Conservation (phyloP, 805 yeast genomes). For the Ogataea dorogensis region DNA sequence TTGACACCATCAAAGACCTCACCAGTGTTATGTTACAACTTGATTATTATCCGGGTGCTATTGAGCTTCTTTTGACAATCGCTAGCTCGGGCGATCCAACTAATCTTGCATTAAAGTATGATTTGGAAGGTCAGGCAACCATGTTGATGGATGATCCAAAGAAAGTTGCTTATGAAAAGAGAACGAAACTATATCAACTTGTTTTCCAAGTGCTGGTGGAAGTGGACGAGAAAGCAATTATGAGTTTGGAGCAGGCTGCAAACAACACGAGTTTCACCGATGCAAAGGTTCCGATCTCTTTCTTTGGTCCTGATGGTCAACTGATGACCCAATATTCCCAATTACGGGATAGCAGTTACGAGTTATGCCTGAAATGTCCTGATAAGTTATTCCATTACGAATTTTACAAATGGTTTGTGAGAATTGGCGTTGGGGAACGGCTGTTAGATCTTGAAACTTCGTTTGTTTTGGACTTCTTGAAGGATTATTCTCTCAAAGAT, state of each 20-base stretch:
- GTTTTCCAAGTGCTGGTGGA: conserved; percentile 73
- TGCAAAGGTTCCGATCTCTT: conserved; percentile 20
- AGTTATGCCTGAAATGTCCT: conserved; percentile 64
- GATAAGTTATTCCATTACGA: conserved; percentile 91
- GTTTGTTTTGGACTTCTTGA: conserved; percentile 72
- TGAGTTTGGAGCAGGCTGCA: conserved; percentile 33
- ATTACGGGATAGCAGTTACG: conserved; percentile 70
- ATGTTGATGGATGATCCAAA: conserved; percentile 47
- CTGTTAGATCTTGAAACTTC: conserved; percentile 80
- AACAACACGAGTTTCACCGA: conserved; percentile 13
- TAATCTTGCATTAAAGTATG: conserved; percentile 55
- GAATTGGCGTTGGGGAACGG: conserved; percentile 72
- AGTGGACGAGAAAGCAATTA: conserved; percentile 63
- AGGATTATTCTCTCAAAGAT: conserved; percentile 60
- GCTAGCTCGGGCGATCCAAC: conserved; percentile 68
- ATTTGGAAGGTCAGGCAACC: conserved; percentile 37
- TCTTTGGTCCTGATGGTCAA: conserved; percentile 33
- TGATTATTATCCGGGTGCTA: conserved; percentile 80
- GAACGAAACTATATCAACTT: conserved; percentile 62
- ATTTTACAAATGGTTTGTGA: conserved; percentile 88
- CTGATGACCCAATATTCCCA: conserved; percentile 50
- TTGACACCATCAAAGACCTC: conserved; percentile 81
- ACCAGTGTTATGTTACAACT: conserved; percentile 73
- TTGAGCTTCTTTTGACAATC: conserved; percentile 74
- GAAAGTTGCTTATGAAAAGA: conserved; percentile 47